Evolutionary conservation across 345 rosid species (phyloP).

Genomic region (Heritiera littoralis): DNA sequence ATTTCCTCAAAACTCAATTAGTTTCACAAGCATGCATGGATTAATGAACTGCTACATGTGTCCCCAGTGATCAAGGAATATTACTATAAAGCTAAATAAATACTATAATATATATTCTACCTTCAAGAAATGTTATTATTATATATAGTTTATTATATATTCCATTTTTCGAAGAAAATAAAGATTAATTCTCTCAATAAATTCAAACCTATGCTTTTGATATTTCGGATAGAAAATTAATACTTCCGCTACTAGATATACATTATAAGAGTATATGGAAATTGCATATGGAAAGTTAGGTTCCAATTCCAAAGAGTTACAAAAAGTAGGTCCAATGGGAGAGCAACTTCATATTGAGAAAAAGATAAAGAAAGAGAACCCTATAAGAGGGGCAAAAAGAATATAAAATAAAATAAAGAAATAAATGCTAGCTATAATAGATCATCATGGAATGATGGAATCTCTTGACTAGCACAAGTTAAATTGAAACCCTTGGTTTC

Average conservation of each 20-base stretch:
- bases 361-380: not conserved
- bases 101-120: too few species aligned
- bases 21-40: not conserved
- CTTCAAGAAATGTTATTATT: too few species aligned
- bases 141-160: not conserved
- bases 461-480: slow-evolving; percentile 14
- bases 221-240: too few species aligned
- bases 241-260: too few species aligned
- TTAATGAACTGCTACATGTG: not conserved
- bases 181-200: not conserved
- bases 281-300: not conserved
- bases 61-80: not conserved
- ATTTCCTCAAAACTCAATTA: not conserved
- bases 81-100: not conserved
- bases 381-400: not conserved
- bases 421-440: not conserved
- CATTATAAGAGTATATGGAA: not conserved
- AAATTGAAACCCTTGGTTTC: not conserved
- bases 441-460: slow-evolving; percentile 1
- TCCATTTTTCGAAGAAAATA: not conserved
- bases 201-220: too few species aligned
- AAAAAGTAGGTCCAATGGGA: not conserved
- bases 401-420: not conserved
- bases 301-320: not conserved
- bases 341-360: not conserved